phyloP scores from a whole-genome alignment of 495 filamentous ascomycete species.

The Hypoxylon fragiforme region DNA sequence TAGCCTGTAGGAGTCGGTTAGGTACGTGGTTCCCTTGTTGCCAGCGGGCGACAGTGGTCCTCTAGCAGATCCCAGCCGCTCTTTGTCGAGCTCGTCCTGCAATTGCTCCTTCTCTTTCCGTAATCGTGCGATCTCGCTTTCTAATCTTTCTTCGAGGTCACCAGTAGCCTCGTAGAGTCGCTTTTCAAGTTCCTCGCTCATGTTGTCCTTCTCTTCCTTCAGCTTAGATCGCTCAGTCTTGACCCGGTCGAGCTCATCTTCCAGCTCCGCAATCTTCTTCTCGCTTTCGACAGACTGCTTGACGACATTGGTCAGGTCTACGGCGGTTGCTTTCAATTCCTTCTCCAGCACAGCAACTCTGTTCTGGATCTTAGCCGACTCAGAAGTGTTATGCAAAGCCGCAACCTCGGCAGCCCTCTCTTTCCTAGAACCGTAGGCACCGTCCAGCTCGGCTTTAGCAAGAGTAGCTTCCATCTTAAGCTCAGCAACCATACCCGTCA shows the following conservation, averaged over 20 bases:
- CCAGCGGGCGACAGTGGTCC: slow-evolving; percentile 25
- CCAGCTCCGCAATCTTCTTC: slow-evolving; percentile 77
- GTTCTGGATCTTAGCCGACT: slow-evolving; percentile 65
- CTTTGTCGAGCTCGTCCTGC: slow-evolving; percentile 50
- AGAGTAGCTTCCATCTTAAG: slow-evolving; percentile 90
- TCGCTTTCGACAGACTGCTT: slow-evolving; percentile 84
- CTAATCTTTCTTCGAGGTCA: slow-evolving; percentile 38
- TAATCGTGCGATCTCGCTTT: slow-evolving; percentile 40
- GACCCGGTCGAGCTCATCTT: slow-evolving; percentile 56
- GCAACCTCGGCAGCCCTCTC: slow-evolving; percentile 78
- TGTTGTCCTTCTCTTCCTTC: slow-evolving; percentile 41
- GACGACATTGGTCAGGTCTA: slow-evolving; percentile 86
- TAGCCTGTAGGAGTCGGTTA: slow-evolving; percentile 37
- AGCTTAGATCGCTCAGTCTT: slow-evolving; percentile 36
- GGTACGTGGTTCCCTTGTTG: slow-evolving; percentile 35
- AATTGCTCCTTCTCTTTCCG: slow-evolving; percentile 38
- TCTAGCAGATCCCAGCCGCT: slow-evolving; percentile 42
- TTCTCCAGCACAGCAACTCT: slow-evolving; percentile 68
- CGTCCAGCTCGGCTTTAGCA: slow-evolving; percentile 91
- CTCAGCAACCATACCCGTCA: slow-evolving; percentile 82
- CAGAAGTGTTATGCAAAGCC: slow-evolving; percentile 64
- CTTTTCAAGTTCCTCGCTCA: slow-evolving; percentile 38
- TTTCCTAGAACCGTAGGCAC: slow-evolving; percentile 80
- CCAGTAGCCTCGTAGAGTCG: slow-evolving; percentile 33
- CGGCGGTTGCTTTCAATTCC: slow-evolving; percentile 79